These are phyloP conservation scores for Hypoxylon sp. DNA, from an alignment of 2,329 filamentous ascomycete species.

Conservation along the genomic window DNA sequence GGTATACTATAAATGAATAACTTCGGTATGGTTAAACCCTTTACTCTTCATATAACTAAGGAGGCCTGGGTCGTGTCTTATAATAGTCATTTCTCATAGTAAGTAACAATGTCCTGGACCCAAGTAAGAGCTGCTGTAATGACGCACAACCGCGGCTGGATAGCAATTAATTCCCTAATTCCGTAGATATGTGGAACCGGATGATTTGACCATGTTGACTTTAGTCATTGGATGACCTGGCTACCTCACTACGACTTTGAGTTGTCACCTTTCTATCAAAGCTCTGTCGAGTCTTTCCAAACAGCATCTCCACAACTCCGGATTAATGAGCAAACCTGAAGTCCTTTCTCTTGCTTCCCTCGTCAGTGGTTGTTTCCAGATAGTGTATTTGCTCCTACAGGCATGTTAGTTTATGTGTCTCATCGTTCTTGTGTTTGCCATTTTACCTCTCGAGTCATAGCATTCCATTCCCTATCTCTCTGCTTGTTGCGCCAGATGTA, in stretches of 20 bases:
- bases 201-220: background rate
- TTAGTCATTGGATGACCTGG: background rate
- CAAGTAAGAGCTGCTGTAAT: background rate
- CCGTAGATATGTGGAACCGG: background rate
- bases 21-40: background rate
- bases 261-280: background rate
- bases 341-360: slow-evolving; percentile 47
- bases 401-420: slow-evolving; percentile 1
- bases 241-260: background rate
- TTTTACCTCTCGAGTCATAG: slow-evolving; percentile 44
- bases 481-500: slow-evolving; percentile 60
- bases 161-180: background rate
- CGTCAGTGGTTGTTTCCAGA: slow-evolving; percentile 45
- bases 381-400: slow-evolving; percentile 44
- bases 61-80: background rate
- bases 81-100: background rate
- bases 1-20: background rate
- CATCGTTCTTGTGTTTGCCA: background rate
- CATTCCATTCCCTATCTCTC: slow-evolving; percentile 43
- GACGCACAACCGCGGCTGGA: background rate
- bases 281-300: background rate
- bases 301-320: background rate
- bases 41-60: background rate
- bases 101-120: background rate
- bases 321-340: slow-evolving; percentile 48